Evolutionary conservation across 768 basidiomycete genomes (phyloP).

Genomic region (Exsudoporus frostii): DNA sequence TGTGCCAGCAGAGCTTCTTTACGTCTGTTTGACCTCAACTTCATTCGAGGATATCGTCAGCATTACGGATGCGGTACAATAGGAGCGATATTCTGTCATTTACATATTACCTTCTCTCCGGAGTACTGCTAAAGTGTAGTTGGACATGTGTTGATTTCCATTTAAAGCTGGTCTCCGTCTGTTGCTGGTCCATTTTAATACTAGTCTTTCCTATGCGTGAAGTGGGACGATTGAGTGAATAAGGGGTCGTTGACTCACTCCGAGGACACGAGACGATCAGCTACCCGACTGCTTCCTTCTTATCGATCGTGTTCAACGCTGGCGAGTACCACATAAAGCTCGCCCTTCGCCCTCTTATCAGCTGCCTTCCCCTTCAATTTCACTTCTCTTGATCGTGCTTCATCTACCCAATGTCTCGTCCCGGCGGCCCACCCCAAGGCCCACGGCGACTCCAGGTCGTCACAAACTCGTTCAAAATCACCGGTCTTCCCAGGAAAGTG

Average conservation of each 20-base stretch:
- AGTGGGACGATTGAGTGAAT: background rate
- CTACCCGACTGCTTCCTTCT: slow-evolving; percentile 10
- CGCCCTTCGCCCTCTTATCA: background rate
- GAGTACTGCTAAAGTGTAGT: slow-evolving; percentile 23
- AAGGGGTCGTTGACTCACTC: background rate
- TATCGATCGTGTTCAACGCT: slow-evolving; percentile 21
- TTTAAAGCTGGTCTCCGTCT: slow-evolving; percentile 24
- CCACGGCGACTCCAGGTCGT: slow-evolving; percentile 22
- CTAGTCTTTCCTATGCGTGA: slow-evolving; percentile 9
- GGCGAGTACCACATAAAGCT: slow-evolving; percentile 9
- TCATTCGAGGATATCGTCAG: slow-evolving; percentile 24
- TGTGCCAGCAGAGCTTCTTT: slow-evolving; percentile 16
- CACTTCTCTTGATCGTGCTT: background rate
- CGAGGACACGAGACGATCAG: background rate
- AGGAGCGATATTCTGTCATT: slow-evolving; percentile 33
- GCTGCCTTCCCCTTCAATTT: background rate
- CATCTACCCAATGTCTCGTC: slow-evolving; percentile 23
- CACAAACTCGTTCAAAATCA: slow-evolving; percentile 35
- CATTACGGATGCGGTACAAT: slow-evolving; percentile 29
- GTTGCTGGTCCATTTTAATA: slow-evolving; percentile 25
- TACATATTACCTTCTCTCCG: slow-evolving; percentile 32
- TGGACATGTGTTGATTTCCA: slow-evolving; percentile 27
- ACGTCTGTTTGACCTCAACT: slow-evolving; percentile 15
- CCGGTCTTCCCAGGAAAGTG: slow-evolving; percentile 19
- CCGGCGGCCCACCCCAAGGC: slow-evolving; percentile 14